Conservation (phyloP, 1,284 basidiomycete species). For the Leccinum colubrinum region DNA sequence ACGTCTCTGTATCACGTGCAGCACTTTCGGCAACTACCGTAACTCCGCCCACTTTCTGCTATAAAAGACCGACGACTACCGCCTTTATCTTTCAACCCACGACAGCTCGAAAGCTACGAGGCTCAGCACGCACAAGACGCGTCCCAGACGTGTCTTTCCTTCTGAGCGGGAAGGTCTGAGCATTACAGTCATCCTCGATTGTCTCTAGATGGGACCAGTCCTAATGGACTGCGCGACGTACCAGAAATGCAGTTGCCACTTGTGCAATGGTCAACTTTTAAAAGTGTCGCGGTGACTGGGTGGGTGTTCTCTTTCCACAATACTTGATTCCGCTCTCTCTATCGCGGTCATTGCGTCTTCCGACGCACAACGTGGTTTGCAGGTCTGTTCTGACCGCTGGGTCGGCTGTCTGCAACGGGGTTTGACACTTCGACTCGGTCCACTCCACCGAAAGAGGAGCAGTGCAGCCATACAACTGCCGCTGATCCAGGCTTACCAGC, state of each 20-base stretch:
- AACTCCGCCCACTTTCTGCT: conserved; percentile 14
- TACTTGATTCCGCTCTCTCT: conserved; percentile 12
- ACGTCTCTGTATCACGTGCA: conserved; percentile 21
- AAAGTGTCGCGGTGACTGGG: conserved; percentile 35
- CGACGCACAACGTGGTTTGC: conserved; percentile 15
- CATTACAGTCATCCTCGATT: conserved; percentile 46
- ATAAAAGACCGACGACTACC: conserved; percentile 9
- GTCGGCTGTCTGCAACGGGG: conserved; percentile 1
- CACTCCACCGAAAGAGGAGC: conserved; percentile 4
- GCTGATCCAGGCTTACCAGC: background rate
- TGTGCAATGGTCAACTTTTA: conserved; percentile 28
- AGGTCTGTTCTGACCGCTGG: background rate
- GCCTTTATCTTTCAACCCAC: conserved; percentile 9
- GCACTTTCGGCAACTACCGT: conserved; percentile 12
- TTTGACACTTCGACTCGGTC: background rate
- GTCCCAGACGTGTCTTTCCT: conserved; percentile 28
- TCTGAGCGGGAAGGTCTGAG: conserved; percentile 67
- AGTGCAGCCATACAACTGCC: background rate
- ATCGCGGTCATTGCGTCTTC: conserved; percentile 21
- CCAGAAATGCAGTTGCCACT: conserved; percentile 43
- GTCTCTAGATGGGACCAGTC: conserved; percentile 50
- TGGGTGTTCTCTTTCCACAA: conserved; percentile 12
- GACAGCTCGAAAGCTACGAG: conserved; percentile 52
- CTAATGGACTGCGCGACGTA: conserved; percentile 46
- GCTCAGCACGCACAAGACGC: conserved; percentile 46